Evolutionary conservation across 2,329 filamentous ascomycete species (phyloP).

Genomic region (Colletotrichum spinosum): DNA sequence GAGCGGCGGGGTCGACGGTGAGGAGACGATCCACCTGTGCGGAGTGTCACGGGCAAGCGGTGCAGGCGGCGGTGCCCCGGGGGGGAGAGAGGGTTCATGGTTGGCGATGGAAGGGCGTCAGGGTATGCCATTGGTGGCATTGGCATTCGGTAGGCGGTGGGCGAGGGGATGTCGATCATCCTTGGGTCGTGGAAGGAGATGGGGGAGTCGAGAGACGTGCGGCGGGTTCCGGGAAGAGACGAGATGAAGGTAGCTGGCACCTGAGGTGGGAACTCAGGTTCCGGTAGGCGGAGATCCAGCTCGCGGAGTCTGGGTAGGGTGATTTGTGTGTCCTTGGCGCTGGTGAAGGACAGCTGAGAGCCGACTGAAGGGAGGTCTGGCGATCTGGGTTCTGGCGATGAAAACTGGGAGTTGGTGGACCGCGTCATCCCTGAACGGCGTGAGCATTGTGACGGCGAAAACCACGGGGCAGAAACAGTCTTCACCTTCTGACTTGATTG

Average conservation of each 20-base stretch:
- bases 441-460: constrained; percentile 6
- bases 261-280: constrained; percentile 25
- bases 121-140: constrained; percentile 35
- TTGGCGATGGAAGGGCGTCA: constrained; percentile 33
- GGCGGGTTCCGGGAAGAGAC: constrained; percentile 17
- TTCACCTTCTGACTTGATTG: constrained; percentile 30
- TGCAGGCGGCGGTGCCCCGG: constrained; percentile 26
- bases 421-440: constrained; percentile 32
- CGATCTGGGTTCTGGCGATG: constrained; percentile 29
- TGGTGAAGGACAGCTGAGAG: constrained; percentile 14
- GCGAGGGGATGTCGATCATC: constrained; percentile 22
- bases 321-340: constrained; percentile 15
- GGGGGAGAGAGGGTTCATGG: constrained; percentile 24
- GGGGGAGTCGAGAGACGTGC: constrained; percentile 32
- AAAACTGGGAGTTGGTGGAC: constrained; percentile 34
- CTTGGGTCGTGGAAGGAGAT: constrained; percentile 28
- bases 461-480: neutral
- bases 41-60: constrained; percentile 26
- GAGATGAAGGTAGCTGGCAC: constrained; percentile 23
- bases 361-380: constrained; percentile 31
- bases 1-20: constrained; percentile 34
- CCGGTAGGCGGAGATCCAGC: constrained; percentile 34
- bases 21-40: constrained; percentile 27
- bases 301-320: constrained; percentile 38
- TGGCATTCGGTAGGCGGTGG: constrained; percentile 32